Evolutionary conservation across 2,329 filamentous ascomycete species (phyloP).

Genomic region (Sclerotinia trifoliorum): DNA sequence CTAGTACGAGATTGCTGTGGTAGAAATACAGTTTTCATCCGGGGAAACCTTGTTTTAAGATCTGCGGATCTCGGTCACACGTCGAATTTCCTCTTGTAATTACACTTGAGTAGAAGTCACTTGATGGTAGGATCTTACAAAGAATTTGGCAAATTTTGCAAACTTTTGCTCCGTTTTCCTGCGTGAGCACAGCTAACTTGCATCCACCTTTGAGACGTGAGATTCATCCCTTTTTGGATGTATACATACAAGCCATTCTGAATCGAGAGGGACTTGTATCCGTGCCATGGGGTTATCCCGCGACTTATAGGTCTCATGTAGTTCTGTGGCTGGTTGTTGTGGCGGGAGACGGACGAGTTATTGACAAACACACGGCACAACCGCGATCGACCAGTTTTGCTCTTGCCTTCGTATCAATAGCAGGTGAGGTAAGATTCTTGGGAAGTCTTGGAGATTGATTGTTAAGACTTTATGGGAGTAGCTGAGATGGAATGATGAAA

Average conservation of each 20-base stretch:
- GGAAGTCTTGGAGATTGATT: background rate
- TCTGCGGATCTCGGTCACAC: conserved; percentile 13
- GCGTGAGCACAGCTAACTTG: background rate
- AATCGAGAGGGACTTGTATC: background rate
- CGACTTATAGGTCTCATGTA: background rate
- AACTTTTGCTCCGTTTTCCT: conserved; percentile 3
- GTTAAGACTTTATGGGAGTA: background rate
- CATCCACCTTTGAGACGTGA: conserved; percentile 2
- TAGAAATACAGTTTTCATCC: conserved; percentile 18
- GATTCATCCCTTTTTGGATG: background rate
- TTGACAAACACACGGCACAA: background rate
- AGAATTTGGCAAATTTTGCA: background rate
- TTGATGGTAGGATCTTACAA: background rate
- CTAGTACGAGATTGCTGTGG: background rate
- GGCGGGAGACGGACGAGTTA: background rate
- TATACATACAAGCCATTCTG: background rate
- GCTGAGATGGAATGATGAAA: background rate
- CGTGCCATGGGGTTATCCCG: background rate
- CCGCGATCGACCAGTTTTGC: too few species aligned
- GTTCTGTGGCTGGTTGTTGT: conserved; percentile 3
- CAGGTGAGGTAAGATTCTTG: background rate
- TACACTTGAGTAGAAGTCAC: background rate
- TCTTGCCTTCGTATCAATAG: too few species aligned
- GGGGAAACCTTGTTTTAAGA: conserved; percentile 21
- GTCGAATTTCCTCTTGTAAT: background rate